Percentiles rank a stretch among this genome's conserved stretches.
phyloP scores from a whole-genome alignment of 352 stramenopile species.

The Globisporangium iwayamae region DNA sequence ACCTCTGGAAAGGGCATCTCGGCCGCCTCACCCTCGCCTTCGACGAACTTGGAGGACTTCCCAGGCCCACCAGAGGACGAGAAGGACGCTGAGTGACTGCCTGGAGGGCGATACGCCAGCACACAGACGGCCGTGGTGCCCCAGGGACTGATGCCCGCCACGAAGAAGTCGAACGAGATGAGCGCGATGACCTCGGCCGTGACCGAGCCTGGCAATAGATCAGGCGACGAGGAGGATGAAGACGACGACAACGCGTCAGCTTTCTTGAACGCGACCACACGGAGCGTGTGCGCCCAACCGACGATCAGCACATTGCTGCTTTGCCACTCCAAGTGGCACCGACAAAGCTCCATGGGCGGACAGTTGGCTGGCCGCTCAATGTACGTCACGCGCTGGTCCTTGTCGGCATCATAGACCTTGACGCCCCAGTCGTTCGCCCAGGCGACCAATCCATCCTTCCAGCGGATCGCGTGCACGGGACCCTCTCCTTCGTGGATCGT shows the following conservation, averaged over 20 bases:
- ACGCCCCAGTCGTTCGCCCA: constrained; percentile 87
- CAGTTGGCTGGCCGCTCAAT: constrained; percentile 77
- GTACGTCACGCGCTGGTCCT: constrained; percentile 77
- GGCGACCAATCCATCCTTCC: constrained; percentile 69
- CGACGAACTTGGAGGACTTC: constrained; percentile 41
- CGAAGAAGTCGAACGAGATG: constrained; percentile 83
- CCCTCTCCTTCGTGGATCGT: constrained; percentile 84
- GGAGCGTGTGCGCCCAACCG: constrained; percentile 71
- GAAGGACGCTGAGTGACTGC: constrained; percentile 14
- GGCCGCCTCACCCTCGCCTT: constrained; percentile 64
- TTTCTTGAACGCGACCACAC: constrained; percentile 76
- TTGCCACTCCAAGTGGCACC: constrained; percentile 79
- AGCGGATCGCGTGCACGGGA: constrained; percentile 76
- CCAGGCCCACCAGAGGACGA: constrained; percentile 19
- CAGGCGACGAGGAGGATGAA: constrained; percentile 27
- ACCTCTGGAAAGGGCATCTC: constrained; percentile 82
- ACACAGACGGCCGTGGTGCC: constrained; percentile 52
- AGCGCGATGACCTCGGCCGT: constrained; percentile 69
- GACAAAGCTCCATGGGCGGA: constrained; percentile 79
- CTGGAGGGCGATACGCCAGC: constrained; percentile 66
- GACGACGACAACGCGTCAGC: constrained; percentile 30
- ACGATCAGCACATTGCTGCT: constrained; percentile 53
- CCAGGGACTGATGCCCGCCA: constrained; percentile 74
- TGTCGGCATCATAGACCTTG: constrained; percentile 78
- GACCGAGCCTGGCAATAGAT: constrained; percentile 27